Evolutionary conservation across 192 early-diverging fungal genomes (phyloP), one percentile per base, ranked within the genome.

Genomic region (Podila clonocystis): DNA sequence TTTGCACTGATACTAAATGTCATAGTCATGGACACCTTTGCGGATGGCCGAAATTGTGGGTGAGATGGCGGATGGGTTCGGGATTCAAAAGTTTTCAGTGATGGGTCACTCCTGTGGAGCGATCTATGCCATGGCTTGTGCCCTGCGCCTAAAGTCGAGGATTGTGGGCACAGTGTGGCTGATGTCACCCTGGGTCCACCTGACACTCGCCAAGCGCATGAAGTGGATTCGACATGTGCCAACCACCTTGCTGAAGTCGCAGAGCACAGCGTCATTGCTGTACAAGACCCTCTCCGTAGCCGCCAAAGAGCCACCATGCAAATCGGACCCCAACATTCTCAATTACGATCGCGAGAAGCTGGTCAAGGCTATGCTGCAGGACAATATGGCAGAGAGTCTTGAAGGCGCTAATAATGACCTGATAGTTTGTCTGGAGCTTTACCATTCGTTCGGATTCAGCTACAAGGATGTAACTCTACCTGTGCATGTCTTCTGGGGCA

Each of bases 51-150:
- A 80, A 49, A 80, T 84, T 62, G 78, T 84, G 20, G 77, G 75
- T 9, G 83, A 84, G 50, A 79, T 84, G 73, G 77, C 76, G 17
- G 58, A 84, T 58, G 74, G 77, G 5, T 72, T 84, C 61, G 74
- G 75, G 55, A 84, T 84, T 58, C 72, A 77, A 60, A 70, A 75
- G 58, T 84, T 84, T 58, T 84, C 78, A 5, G 70, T 84, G 15
- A 84, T 84, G 83, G 83, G 76, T 20, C 83, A 84, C 48, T 79
- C 75, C 45, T 79, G 76, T 68, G 83, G 83, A n/a, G 83, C 83
- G 5, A 79, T 80, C 33, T 80, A 84, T 63, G 83, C 83, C 36
- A 79, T 84, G 73, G 76, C 83, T 29, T 84, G 83, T 65, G 83
- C 83, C 2, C 62, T 84, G 8, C 77, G 74, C 8, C 64, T 84